phyloP scores from a whole-genome alignment of 306 rosid species.

The Vigna trinervia region DNA sequence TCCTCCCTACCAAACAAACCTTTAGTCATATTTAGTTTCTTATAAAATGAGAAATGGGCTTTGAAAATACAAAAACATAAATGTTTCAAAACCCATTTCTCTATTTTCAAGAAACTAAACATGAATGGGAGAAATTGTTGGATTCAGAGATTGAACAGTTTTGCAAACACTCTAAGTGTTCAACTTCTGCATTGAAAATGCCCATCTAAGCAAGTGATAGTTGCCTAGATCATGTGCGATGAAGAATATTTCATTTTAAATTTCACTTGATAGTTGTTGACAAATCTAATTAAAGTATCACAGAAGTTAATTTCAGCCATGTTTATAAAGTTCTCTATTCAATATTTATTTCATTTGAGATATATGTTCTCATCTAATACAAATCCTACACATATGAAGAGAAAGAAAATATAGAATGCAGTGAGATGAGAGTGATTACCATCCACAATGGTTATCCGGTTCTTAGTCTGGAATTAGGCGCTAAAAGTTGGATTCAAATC shows the following conservation, averaged over 20 bases:
- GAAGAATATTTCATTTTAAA: neutral
- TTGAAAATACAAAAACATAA: too few species aligned
- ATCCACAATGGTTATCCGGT: conserved; percentile 46
- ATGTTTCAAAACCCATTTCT: too few species aligned
- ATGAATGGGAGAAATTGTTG: too few species aligned
- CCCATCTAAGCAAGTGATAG: neutral
- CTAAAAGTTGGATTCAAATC: conserved; percentile 50
- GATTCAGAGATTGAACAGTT: too few species aligned
- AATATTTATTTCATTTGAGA: neutral
- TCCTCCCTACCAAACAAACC: too few species aligned
- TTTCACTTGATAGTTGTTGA: neutral
- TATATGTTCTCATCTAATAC: neutral
- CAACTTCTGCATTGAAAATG: neutral
- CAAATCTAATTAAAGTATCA: neutral
- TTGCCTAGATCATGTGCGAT: neutral
- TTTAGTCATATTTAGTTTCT: too few species aligned
- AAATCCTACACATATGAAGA: neutral
- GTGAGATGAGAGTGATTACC: conserved; percentile 41
- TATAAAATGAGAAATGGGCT: too few species aligned
- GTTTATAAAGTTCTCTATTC: neutral
- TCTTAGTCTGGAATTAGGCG: conserved; percentile 53
- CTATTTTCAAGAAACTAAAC: too few species aligned
- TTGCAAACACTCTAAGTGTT: too few species aligned
- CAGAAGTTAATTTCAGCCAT: neutral
- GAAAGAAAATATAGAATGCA: neutral